Conservation (phyloP, 1,284 basidiomycete genomes). For the Cryptococcus floricola region DNA sequence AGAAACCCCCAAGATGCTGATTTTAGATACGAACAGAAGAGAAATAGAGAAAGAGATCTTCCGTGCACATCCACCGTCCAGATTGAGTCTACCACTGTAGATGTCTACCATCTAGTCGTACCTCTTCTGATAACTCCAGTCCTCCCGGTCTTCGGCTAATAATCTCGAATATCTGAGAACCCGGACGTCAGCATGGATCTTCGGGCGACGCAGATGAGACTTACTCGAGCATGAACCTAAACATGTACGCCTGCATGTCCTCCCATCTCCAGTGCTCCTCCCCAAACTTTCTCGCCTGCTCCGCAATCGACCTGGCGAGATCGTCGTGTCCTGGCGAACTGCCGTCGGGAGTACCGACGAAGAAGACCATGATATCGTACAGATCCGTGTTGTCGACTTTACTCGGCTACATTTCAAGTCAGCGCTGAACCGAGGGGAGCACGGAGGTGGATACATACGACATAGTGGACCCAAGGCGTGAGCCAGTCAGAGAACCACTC, state of each 20-base stretch:
- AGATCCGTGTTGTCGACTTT: slow-evolving; percentile 53
- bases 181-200: neutral
- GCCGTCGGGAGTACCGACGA: slow-evolving; percentile 49
- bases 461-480: slow-evolving; percentile 51
- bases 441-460: slow-evolving; percentile 17
- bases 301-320: slow-evolving; percentile 50
- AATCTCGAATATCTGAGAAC: slow-evolving; percentile 27
- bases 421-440: neutral
- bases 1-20: too few species aligned
- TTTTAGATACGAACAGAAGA: neutral
- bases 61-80: too few species aligned
- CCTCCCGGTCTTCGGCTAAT: slow-evolving; percentile 31
- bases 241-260: slow-evolving; percentile 54
- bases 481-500: slow-evolving; percentile 52
- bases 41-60: neutral
- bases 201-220: slow-evolving; percentile 1
- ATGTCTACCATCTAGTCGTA: slow-evolving; percentile 7
- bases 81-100: too few species aligned
- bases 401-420: slow-evolving; percentile 37
- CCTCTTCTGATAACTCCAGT: slow-evolving; percentile 26
- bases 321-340: slow-evolving; percentile 44
- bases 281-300: slow-evolving; percentile 49
- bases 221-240: slow-evolving; percentile 41
- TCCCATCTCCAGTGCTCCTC: slow-evolving; percentile 52
- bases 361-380: slow-evolving; percentile 53